These are phyloP conservation scores for Mortierella sp. DNA, from an alignment of 371 early-diverging fungal species.

Conservation along the genomic window DNA sequence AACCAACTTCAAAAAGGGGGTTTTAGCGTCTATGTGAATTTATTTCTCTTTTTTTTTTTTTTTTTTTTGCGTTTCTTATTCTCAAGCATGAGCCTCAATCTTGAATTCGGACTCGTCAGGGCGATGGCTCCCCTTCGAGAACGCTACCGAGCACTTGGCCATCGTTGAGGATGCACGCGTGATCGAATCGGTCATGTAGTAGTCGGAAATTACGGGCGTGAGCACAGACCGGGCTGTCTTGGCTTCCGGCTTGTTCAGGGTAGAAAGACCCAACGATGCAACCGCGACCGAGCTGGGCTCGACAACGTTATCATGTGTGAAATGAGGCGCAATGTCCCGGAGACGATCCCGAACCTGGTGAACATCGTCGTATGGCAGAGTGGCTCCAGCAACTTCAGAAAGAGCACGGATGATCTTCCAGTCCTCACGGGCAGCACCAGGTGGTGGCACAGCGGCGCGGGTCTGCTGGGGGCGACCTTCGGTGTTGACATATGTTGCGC, in stretches of 20 bases:
- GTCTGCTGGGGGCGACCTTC: conserved; percentile 96
- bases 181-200: conserved; percentile 96
- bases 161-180: conserved; percentile 93
- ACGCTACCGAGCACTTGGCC: conserved; percentile 93
- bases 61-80: neutral
- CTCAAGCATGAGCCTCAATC: neutral
- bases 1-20: neutral
- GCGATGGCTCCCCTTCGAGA: conserved; percentile 51
- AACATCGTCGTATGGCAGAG: conserved; percentile 93
- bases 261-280: conserved; percentile 73
- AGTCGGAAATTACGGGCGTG: conserved; percentile 82
- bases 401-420: conserved; percentile 98
- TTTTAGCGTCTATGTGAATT: neutral
- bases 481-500: conserved; percentile 95
- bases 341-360: conserved; percentile 87
- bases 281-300: conserved; percentile 71
- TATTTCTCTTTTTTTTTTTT: neutral
- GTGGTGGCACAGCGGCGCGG: conserved; percentile 94
- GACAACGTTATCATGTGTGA: conserved; percentile 81
- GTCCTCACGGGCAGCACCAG: conserved; percentile 95
- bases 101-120: conserved; percentile 50
- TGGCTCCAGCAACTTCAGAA: conserved; percentile 88
- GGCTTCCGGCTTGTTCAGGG: conserved; percentile 63
- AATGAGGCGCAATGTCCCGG: conserved; percentile 86
- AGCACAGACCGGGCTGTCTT: conserved; percentile 62